A percentile compares a stretch with the other conserved stretches of the same genome.
phyloP scores from a whole-genome alignment of 1,284 basidiomycete species.

The Rhodotorula sp. region DNA sequence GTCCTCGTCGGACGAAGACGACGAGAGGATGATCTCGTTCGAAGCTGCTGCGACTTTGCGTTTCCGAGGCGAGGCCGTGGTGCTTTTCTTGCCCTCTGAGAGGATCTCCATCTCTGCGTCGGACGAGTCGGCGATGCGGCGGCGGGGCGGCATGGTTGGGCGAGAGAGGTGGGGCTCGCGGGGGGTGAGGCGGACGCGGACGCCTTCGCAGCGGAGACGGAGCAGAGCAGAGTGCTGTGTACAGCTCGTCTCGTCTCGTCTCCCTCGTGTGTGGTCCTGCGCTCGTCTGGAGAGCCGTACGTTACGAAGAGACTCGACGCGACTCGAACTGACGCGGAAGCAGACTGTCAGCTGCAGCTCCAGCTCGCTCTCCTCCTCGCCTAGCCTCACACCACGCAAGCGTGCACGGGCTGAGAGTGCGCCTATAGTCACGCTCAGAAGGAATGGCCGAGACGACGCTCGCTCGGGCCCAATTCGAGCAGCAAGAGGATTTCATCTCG shows the following conservation, averaged over 20 bases:
- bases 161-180: neutral
- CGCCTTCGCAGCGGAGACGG: no score
- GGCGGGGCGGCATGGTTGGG: neutral
- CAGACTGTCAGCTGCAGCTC: no score
- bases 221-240: no score
- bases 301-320: no score
- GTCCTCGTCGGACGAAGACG: neutral
- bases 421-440: no score
- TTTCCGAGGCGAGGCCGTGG: neutral
- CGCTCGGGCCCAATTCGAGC: slow-evolving; percentile 31
- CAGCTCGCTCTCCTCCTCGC: no score
- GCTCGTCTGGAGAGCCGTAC: no score
- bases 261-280: no score
- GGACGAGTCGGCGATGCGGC: neutral
- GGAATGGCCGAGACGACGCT: neutral
- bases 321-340: no score
- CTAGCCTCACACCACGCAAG: no score
- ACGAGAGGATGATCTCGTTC: neutral
- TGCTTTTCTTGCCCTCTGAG: neutral
- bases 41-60: slow-evolving; percentile 9
- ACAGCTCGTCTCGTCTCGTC: no score
- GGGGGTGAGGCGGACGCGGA: neutral
- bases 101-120: slow-evolving; percentile 12
- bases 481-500: slow-evolving; percentile 61
- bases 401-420: no score